Base-by-base conservation (phyloP, 495 filamentous ascomycete species). In the Chaetomium fimeti region DNA sequence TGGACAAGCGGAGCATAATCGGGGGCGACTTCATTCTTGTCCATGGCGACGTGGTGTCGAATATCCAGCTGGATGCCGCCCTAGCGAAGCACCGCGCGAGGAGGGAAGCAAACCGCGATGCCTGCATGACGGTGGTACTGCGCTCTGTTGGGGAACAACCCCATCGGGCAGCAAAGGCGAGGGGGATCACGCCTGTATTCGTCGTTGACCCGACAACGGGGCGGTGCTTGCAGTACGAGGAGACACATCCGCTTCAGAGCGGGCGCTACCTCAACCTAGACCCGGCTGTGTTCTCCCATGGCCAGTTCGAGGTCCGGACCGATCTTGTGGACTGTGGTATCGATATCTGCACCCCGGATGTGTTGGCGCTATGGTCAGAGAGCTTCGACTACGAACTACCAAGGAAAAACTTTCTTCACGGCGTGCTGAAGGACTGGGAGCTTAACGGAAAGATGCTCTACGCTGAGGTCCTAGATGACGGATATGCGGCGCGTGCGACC, bases 111-210 rank as follows among this genome's bases (percentile, higher is more conserved):
- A 90, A 96, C 77, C 93, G 94, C 72, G 92, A 96, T 73, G 91
- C 93, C 16, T 97, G 97, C 77, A 99, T 99, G 95, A 99, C 94
- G 27, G 92, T 98, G 87, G 82, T 99, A 25, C 77, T 98, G 57
- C 84, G 90, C 54, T 86, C 92, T 75, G 90, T 87, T 3, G 91
- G 91, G n/a, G 77, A 80, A 2, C 79, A 77, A 24, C 66, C 73
- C 29, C 91, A 96, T 75, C 81, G 89, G 22, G 91, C 68, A 25
- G 61, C 89, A 32, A 92, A 91, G 76, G 80, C 86, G 2, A 84
- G 88, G 43, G 85, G 87, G 1, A 83, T 89, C 62, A 87, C 83
- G 16, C 93, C 93, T 0, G 84, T 92, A 8, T 99, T 97, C 72
- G 85, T 95, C 24, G 82, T 97, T 65, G 92, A 97, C 67, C 87